Conservation (phyloP, 108 stramenopile genomes). For the Asterionellopsis glacialis region DNA sequence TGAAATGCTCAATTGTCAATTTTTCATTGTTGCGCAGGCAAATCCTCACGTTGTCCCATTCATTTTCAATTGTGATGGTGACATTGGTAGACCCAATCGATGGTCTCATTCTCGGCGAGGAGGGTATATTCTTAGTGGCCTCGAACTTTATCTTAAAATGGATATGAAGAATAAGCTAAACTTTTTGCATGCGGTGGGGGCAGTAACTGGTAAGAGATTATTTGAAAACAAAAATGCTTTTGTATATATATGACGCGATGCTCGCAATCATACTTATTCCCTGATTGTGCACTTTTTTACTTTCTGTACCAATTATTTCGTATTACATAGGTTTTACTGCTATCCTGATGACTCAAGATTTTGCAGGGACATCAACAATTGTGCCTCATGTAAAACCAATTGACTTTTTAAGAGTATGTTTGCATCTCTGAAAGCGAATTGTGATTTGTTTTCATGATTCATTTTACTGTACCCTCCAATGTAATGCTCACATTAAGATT, state of each 20-base stretch:
- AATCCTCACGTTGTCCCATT: slow-evolving; percentile 82
- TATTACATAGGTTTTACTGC: slow-evolving; percentile 41
- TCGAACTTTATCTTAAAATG: slow-evolving; percentile 64
- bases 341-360: slow-evolving; percentile 70
- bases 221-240: too few relatives aligned
- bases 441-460: background rate
- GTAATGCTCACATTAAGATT: too few relatives aligned
- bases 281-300: too few relatives aligned
- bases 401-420: slow-evolving; percentile 62
- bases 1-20: slow-evolving; percentile 94
- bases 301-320: too few relatives aligned
- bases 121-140: slow-evolving; percentile 61
- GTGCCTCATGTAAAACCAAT: slow-evolving; percentile 63
- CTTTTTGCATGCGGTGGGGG: slow-evolving; percentile 77
- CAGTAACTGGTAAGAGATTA: slow-evolving; percentile 43
- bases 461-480: too few relatives aligned
- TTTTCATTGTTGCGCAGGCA: slow-evolving; percentile 90
- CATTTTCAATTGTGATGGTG: slow-evolving; percentile 79
- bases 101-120: slow-evolving; percentile 75
- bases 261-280: too few relatives aligned
- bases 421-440: background rate
- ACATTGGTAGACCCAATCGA: slow-evolving; percentile 74
- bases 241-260: too few relatives aligned
- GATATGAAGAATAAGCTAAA: slow-evolving; percentile 82
- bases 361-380: slow-evolving; percentile 74